Conservation (phyloP, 495 filamentous ascomycete species). For the Aspergillus conjunctus region DNA sequence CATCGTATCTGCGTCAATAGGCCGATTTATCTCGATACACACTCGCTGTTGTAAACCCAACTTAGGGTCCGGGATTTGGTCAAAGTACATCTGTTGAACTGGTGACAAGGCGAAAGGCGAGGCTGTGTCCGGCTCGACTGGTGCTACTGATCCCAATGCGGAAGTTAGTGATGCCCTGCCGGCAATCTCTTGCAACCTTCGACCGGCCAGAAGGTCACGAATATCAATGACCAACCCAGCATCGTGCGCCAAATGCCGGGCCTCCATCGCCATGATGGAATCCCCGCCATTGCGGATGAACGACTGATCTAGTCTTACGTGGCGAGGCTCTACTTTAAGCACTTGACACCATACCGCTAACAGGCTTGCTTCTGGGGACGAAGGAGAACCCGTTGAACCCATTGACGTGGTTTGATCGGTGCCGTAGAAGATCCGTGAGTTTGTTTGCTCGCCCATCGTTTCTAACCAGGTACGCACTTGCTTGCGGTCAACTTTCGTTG, state of each 20-base stretch:
- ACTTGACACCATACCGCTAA: slow-evolving; percentile 5
- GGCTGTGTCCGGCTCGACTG: neutral
- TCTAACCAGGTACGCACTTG: slow-evolving; percentile 14
- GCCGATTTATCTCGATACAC: neutral
- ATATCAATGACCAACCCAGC: slow-evolving; percentile 6
- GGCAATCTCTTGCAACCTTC: slow-evolving; percentile 6
- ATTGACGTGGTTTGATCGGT: neutral
- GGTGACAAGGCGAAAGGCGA: slow-evolving; percentile 7
- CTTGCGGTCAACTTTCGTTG: slow-evolving; percentile 15
- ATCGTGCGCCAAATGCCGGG: slow-evolving; percentile 5
- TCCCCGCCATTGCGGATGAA: slow-evolving; percentile 15
- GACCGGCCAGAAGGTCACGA: slow-evolving; percentile 2
- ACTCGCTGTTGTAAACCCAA: slow-evolving; percentile 15
- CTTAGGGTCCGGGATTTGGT: neutral
- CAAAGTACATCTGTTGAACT: slow-evolving; percentile 16
- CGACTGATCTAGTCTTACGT: slow-evolving; percentile 4
- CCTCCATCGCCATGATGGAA: slow-evolving; percentile 18
- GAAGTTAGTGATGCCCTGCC: neutral
- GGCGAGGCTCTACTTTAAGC: slow-evolving; percentile 4
- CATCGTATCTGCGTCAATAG: neutral
- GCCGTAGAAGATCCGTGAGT: slow-evolving; percentile 3
- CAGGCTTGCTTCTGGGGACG: neutral
- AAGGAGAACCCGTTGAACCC: neutral
- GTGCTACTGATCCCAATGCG: neutral
- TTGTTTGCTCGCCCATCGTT: neutral